Base-by-base conservation (phyloP, 2,329 filamentous ascomycete species). In the Stemphylium vesicarium region DNA sequence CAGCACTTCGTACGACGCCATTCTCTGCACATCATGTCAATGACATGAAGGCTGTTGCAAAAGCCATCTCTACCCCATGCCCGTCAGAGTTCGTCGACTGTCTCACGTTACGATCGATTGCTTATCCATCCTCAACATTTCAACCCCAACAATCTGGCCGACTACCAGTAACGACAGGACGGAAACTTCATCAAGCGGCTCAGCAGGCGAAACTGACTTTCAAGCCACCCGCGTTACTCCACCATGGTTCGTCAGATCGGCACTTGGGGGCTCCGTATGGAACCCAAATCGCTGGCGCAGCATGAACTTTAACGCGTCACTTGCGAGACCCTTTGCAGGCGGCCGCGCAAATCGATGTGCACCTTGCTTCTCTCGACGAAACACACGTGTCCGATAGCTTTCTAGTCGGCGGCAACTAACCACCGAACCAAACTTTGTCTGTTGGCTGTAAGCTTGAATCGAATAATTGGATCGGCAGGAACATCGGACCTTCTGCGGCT, bases 371-470 rank as follows among this genome's bases (percentile, higher is more conserved):
- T 24, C 41, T 45, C 40, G 49, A 24, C 39, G 45, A 56, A 42
- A 53, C 44, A 47, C 53, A 39, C 53, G 41, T 50, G 53, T 38
- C 24, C 26, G 18, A 44, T 29, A 43, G 22, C 38, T 24, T 20
- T 37, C 37, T 50, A 49, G 56, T 38, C 44, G 39, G 56, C 56
- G 56, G 51, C 43, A 56, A 26, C 49, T 53, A 56, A 40, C 29
- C 45, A 47, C 48, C 31, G 32, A 47, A 53, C 44, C 49, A 48
- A 53, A 57, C 50, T 53, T 36, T 56, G 13, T 45, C 16, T 6
- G 10, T n/a, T 6, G 13, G 13, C 26, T n/a, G 24, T 20, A 46
- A 46, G 8, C 44, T 45, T 35, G 3, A 4, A 4, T 24, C 36
- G 29, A 24, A 46, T 47, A 38, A 46, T 56, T 56, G 39, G 48